A percentile compares a stretch with the other conserved stretches of the same genome.
Conservation (phyloP, 805 yeast genomes). For the Candida succiphila region DNA sequence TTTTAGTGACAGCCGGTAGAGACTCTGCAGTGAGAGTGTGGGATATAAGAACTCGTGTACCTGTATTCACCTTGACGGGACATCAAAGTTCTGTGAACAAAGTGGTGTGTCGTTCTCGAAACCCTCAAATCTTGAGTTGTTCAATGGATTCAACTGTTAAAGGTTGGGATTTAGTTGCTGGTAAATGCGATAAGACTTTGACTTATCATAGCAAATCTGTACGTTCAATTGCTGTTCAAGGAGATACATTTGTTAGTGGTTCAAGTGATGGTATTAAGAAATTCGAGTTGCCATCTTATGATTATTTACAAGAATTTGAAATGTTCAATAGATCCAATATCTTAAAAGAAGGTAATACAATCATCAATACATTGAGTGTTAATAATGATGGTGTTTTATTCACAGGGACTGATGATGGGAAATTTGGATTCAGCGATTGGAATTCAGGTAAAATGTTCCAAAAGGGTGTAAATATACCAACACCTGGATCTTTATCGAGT, state of each 20-base stretch:
- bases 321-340: constrained; percentile 32
- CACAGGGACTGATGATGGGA: constrained; percentile 81
- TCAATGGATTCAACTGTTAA: constrained; percentile 80
- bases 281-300: constrained; percentile 77
- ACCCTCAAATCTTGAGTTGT: constrained; percentile 79
- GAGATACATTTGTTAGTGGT: constrained; percentile 64
- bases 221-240: constrained; percentile 57
- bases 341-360: constrained; percentile 22
- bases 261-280: constrained; percentile 76
- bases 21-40: constrained; percentile 83
- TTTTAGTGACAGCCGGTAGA: constrained; percentile 80
- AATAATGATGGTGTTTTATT: constrained; percentile 57
- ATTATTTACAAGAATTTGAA: constrained; percentile 44
- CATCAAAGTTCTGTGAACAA: constrained; percentile 70
- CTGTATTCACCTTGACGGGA: constrained; percentile 72
- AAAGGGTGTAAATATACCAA: constrained; percentile 36
- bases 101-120: constrained; percentile 56
- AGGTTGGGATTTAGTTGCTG: constrained; percentile 86
- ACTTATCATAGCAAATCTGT: constrained; percentile 84
- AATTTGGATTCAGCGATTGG: constrained; percentile 72
- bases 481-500: constrained; percentile 64
- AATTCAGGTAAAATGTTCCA: constrained; percentile 57
- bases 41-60: constrained; percentile 79
- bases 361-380: constrained; percentile 60
- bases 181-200: constrained; percentile 56